Evolutionary conservation across 805 yeast species (phyloP), one percentile per base, ranked within the genome.

Genomic region (Metschnikowia lochheadii): DNA sequence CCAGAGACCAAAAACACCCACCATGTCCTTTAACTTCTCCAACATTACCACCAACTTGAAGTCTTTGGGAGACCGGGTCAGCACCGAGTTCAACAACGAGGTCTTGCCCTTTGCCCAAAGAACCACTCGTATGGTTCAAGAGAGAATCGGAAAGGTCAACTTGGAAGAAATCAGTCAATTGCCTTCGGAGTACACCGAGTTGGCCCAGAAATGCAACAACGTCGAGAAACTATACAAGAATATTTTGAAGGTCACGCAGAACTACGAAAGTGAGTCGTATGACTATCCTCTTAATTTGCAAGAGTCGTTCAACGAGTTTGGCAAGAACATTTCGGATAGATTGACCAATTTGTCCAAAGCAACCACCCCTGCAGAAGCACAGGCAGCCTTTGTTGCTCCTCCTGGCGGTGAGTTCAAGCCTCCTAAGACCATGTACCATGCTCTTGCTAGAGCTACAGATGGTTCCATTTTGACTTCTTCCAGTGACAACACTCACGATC

Each of bases 381-480:
- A 88, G 70, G 81, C 86, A 13, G 86, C 88, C 13, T 64, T 74
- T 54, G 70, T 86, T 38, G 72, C 79, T 48, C 67, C 71, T 14
- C 53, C 56, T 15, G 62, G 60, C 10, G 71, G 75, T 23, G 74
- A 73, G 57, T 69, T 83, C 63, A 72, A 78, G 60, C 76, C 82
- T 41, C 96, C 95, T 59, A 86, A 87, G 75, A 89, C 96, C 14
- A 75, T 88, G 62, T 84, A 85, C 67, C 92, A 87, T 65, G 95
- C 96, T 6, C 72, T 88, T 52, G 80, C 89, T 42, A 80, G 92
- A 51, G 91, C 92, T 38, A 79, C 92, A 8, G 79, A 84, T 53
- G 78, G 76, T 14, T 73, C 82, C 8, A 63, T 76, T 46, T 70
- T 70, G 56, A 62, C 74, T 0, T 57, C 69, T 33, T 75, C 75